Base-by-base conservation (phyloP, 495 filamentous ascomycete genomes). In the Chaetomium tenue region DNA sequence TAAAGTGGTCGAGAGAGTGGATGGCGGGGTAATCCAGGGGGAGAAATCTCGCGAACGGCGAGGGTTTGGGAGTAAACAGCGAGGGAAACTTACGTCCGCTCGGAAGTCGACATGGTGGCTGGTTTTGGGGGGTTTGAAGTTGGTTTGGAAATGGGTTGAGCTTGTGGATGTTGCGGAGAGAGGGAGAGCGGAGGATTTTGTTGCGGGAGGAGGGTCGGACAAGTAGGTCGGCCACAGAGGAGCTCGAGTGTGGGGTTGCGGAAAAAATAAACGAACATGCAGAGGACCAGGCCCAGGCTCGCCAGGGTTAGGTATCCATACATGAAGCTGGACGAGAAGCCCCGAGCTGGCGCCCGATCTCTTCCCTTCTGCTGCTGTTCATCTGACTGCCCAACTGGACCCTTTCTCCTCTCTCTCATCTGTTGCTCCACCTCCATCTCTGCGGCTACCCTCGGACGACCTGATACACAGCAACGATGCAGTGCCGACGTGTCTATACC, bases 1-100 rank as follows among this genome's bases (percentile, higher is more conserved):
- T 67, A 71, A 75, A 33, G n/a, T 42, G 53, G 12, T 30, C 20
- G 44, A 11, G 28, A 16, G 4, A 44, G 30, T 3, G n/a, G 40
- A 63, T 51, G 70, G 72, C 65, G 68, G 65, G 70, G 74, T 66
- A 71, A 75, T 67, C 60, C 65, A 69, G 72, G 70, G 68, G 68
- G 51, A 66, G 46, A 50, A 40, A 60, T 44, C 22, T 52, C 52
- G 48, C 50, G 60, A 64, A 64, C 20, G 47, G 23, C 60, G 30
- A 71, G 60, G n/a, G 26, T 39, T n/a, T 20, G 60, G 51, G 47
- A 61, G 25, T 40, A 55, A 28, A 44, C 5, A 22, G 58, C 5
- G 20, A 61, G 28, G 57, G 55, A 42, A 59, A 87, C 92, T 81
- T 80, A 98, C 93, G 93, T 98, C 85, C 96, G 92, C 80, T 98